Percentiles rank a stretch among this genome's conserved stretches.
These are phyloP conservation scores for Flammula alnicola DNA, from an alignment of 1,284 basidiomycete genomes.

Conservation along the genomic window DNA sequence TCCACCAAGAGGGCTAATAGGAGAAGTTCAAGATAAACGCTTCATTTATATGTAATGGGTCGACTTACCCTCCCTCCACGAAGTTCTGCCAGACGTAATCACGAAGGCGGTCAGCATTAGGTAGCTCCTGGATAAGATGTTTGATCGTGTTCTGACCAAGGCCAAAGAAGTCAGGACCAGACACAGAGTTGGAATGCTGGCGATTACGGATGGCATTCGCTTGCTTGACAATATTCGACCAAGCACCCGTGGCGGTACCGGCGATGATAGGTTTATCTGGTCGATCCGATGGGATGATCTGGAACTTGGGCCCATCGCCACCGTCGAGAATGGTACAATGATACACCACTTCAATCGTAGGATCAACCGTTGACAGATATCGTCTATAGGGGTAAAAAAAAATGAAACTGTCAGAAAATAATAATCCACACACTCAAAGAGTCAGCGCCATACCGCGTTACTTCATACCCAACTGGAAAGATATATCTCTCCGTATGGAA, in stretches of 20 bases:
- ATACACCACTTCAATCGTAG: slow-evolving; percentile 68
- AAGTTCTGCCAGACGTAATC: slow-evolving; percentile 86
- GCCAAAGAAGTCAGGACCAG: slow-evolving; percentile 84
- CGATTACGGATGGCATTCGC: slow-evolving; percentile 78
- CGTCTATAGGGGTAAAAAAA: slow-evolving; percentile 58
- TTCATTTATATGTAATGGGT: slow-evolving; percentile 13
- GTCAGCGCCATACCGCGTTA: slow-evolving; percentile 63
- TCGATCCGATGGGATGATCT: slow-evolving; percentile 72
- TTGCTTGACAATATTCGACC: slow-evolving; percentile 78
- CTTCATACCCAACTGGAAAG: slow-evolving; percentile 83
- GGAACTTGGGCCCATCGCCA: slow-evolving; percentile 80
- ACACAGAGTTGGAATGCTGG: slow-evolving; percentile 82
- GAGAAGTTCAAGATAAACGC: background rate
- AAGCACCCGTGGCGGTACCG: slow-evolving; percentile 83
- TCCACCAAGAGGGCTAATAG: slow-evolving; percentile 67
- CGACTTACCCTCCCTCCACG: slow-evolving; percentile 76
- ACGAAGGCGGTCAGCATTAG: slow-evolving; percentile 65
- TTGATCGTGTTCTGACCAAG: slow-evolving; percentile 85
- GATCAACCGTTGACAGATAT: slow-evolving; percentile 75
- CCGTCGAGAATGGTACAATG: slow-evolving; percentile 83
- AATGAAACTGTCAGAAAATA: slow-evolving; percentile 18
- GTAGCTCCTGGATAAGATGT: slow-evolving; percentile 80
- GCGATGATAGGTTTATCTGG: slow-evolving; percentile 72
- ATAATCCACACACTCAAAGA: slow-evolving; percentile 5
- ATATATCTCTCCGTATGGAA: slow-evolving; percentile 86